A percentile compares a stretch with the other conserved stretches of the same genome.
Evolutionary conservation across 768 basidiomycete genomes (phyloP).

Genomic region (Fibroporia radiculosa): DNA sequence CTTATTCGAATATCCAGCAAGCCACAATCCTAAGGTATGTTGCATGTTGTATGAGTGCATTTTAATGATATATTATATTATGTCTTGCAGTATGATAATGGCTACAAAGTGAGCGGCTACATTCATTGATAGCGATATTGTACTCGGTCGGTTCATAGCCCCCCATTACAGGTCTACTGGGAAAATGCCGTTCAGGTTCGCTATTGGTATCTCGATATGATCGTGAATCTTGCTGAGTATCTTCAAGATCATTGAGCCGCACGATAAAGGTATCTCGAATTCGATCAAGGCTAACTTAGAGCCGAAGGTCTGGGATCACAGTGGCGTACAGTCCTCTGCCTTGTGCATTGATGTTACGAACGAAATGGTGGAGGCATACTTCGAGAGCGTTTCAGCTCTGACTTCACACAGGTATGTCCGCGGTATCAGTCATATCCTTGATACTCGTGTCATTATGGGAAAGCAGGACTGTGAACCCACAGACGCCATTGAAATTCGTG

Average conservation of each 20-base stretch:
- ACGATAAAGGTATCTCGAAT: constrained; percentile 69
- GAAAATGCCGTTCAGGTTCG: constrained; percentile 77
- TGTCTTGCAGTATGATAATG: constrained; percentile 64
- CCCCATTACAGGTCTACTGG: constrained; percentile 80
- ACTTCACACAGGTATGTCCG: constrained; percentile 13
- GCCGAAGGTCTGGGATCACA: constrained; percentile 38
- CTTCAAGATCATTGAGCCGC: constrained; percentile 71
- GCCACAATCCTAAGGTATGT: constrained; percentile 80
- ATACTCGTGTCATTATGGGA: constrained; percentile 4
- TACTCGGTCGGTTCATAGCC: no score
- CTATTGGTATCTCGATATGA: background rate
- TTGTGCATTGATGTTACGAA: constrained; percentile 50
- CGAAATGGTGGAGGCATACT: constrained; percentile 53
- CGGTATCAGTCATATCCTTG: constrained; percentile 10
- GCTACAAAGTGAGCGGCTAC: constrained; percentile 70
- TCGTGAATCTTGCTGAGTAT: background rate
- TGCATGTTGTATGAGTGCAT: constrained; percentile 1
- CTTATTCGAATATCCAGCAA: constrained; percentile 36
- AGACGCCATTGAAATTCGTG: constrained; percentile 49
- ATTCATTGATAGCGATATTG: no score
- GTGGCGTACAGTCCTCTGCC: constrained; percentile 27
- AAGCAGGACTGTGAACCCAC: constrained; percentile 24
- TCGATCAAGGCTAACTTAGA: constrained; percentile 56
- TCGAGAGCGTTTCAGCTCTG: constrained; percentile 32
- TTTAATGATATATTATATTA: background rate